These are phyloP conservation scores for Eutrema japonicum DNA, from an alignment of 345 rosid genomes.

Conservation along the genomic window DNA sequence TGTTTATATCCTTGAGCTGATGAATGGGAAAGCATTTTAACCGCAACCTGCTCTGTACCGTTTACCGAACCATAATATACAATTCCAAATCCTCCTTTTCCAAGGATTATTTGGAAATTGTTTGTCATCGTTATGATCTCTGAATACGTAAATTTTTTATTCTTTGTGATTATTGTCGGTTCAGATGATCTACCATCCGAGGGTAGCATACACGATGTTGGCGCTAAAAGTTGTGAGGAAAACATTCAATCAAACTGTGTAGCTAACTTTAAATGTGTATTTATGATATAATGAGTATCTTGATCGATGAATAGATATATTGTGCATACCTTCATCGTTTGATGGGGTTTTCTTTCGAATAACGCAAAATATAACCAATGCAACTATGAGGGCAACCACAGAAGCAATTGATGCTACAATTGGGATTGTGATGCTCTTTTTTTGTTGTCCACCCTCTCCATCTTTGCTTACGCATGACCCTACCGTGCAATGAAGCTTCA, in stretches of 20 bases:
- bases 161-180: constrained; percentile 13
- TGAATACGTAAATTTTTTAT: constrained; percentile 33
- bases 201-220: constrained; percentile 27
- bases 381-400: background rate
- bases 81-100: constrained; percentile 64
- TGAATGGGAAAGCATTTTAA: constrained; percentile 42
- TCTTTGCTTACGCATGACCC: background rate
- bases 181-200: constrained; percentile 11
- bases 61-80: constrained; percentile 52
- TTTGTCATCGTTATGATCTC: constrained; percentile 49
- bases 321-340: constrained; percentile 5
- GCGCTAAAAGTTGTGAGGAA: background rate
- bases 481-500: background rate
- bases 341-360: background rate
- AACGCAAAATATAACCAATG: background rate
- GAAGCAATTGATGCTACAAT: constrained; percentile 30
- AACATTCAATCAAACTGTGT: background rate
- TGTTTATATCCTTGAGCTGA: constrained; percentile 44
- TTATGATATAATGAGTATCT: background rate
- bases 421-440: constrained; percentile 22
- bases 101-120: constrained; percentile 49
- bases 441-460: background rate
- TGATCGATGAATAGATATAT: background rate
- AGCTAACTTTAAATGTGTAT: background rate
- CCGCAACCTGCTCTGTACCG: constrained; percentile 35